phyloP scores from a whole-genome alignment of 768 basidiomycete species.

The Suillus lakei region DNA sequence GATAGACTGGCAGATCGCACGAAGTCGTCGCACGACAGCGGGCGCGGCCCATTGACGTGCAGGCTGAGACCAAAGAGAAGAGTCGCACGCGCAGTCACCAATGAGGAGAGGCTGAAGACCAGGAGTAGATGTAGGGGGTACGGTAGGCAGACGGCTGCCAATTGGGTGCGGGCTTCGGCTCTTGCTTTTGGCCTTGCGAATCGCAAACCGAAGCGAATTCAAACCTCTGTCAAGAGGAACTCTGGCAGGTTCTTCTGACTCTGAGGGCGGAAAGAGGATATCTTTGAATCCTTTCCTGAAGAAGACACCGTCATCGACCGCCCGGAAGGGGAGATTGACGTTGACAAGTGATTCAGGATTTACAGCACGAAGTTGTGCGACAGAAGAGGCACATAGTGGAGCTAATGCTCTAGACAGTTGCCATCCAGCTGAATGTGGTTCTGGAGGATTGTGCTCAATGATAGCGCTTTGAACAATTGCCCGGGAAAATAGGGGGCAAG shows the following conservation, averaged over 20 bases:
- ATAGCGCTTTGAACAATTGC: slow-evolving; percentile 78
- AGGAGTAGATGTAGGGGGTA: slow-evolving; percentile 17
- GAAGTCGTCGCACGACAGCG: slow-evolving; percentile 67
- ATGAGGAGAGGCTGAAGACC: slow-evolving; percentile 70
- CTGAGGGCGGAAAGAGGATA: slow-evolving; percentile 39
- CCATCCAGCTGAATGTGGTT: slow-evolving; percentile 64
- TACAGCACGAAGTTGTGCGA: slow-evolving; percentile 67
- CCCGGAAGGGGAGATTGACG: slow-evolving; percentile 55
- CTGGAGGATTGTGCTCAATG: slow-evolving; percentile 64
- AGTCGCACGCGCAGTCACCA: slow-evolving; percentile 71
- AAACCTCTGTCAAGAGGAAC: slow-evolving; percentile 19
- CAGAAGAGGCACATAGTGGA: slow-evolving; percentile 52
- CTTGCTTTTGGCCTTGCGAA: slow-evolving; percentile 24
- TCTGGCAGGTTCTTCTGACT: slow-evolving; percentile 23
- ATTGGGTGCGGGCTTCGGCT: slow-evolving; percentile 36
- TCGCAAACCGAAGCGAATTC: slow-evolving; percentile 29
- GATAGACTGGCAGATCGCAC: slow-evolving; percentile 76
- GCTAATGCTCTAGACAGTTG: slow-evolving; percentile 69
- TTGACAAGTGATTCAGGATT: slow-evolving; percentile 60
- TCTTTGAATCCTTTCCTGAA: slow-evolving; percentile 65
- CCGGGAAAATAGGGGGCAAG: slow-evolving; percentile 66
- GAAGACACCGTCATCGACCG: slow-evolving; percentile 72
- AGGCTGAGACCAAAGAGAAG: slow-evolving; percentile 63
- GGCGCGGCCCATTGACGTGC: slow-evolving; percentile 67
- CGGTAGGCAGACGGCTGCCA: slow-evolving; percentile 8